Conservation (phyloP, 116 monocot species). For the Papilionanthe hybrid region DNA sequence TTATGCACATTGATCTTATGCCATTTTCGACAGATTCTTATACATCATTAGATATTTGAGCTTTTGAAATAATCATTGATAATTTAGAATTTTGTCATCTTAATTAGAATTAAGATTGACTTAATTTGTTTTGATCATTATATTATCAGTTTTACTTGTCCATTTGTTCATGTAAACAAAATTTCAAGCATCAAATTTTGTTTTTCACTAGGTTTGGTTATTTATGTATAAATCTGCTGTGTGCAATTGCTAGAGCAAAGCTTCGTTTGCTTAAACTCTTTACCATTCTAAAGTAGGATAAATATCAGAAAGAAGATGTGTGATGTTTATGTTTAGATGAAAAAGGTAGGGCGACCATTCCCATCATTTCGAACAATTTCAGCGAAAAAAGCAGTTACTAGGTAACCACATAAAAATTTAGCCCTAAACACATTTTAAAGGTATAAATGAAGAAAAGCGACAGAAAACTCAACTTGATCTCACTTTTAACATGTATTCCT, state of each 20-base stretch:
- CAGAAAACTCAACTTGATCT: neutral
- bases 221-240: neutral
- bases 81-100: neutral
- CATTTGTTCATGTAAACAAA: neutral
- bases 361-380: too few species aligned
- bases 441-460: too few species aligned
- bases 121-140: neutral
- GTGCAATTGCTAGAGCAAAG: neutral
- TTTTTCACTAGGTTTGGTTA: neutral
- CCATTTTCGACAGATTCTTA: neutral
- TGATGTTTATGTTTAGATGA: too few species aligned
- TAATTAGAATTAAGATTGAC: neutral
- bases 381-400: too few species aligned
- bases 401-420: too few species aligned
- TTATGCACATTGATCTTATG: too few species aligned
- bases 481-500: neutral
- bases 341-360: too few species aligned
- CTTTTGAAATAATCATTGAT: too few species aligned
- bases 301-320: too few species aligned
- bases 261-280: neutral
- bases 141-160: neutral
- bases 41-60: too few species aligned
- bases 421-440: too few species aligned
- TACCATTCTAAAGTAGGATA: too few species aligned
- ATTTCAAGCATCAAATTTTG: neutral